Evolutionary conservation across 805 yeast species (phyloP).

Genomic region (Cyberlindnera japonica): DNA sequence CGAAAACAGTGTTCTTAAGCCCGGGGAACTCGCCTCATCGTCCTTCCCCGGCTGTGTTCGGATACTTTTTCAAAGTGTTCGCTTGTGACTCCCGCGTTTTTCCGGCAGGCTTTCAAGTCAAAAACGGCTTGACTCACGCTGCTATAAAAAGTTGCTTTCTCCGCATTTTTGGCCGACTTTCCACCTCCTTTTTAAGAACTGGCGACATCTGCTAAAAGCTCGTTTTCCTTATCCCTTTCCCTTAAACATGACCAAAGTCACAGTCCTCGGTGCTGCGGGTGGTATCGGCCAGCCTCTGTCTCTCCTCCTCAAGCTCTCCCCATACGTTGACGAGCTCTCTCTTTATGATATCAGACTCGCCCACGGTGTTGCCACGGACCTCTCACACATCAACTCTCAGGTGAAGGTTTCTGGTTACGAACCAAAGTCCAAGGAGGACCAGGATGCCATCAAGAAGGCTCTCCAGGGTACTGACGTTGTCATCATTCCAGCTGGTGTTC

Average conservation of each 20-base stretch:
- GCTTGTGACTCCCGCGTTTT: too few species aligned
- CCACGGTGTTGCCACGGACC: slow-evolving; percentile 86
- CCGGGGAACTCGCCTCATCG: too few species aligned
- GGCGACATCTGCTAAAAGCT: too few species aligned
- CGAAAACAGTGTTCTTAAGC: too few species aligned
- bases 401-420: slow-evolving; percentile 56
- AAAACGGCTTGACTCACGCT: too few species aligned
- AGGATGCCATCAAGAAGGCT: slow-evolving; percentile 39
- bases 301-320: slow-evolving; percentile 68
- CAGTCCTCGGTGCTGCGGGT: slow-evolving; percentile 90
- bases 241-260: slow-evolving; percentile 63
- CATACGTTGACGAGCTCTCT: slow-evolving; percentile 56
- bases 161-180: too few species aligned
- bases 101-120: too few species aligned
- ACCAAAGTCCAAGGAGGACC: slow-evolving; percentile 43
- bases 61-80: too few species aligned
- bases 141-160: too few species aligned
- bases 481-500: slow-evolving; percentile 78
- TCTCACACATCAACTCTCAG: slow-evolving; percentile 76
- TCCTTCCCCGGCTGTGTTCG: too few species aligned
- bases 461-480: slow-evolving; percentile 44
- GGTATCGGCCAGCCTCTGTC: slow-evolving; percentile 95
- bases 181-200: too few species aligned
- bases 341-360: slow-evolving; percentile 81
- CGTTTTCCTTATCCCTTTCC: too few species aligned